Evolutionary conservation across 805 yeast genomes (phyloP), one percentile per base, ranked within the genome.

Genomic region (Torulaspora franciscae): DNA sequence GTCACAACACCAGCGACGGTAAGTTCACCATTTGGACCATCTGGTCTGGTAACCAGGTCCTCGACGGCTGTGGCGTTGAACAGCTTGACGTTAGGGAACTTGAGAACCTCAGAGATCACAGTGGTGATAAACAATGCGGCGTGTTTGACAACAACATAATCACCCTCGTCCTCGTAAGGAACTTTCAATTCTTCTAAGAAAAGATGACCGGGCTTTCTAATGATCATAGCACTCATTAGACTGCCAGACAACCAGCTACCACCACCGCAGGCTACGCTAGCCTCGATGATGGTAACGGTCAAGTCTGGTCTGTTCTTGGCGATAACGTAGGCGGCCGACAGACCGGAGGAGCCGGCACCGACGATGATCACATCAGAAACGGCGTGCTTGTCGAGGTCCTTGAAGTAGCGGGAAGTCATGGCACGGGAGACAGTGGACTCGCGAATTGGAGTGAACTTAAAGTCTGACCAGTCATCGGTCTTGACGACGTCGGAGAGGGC

Each of bases 61-160:
- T 83, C 91, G 39, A 83, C 90, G 34, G 88, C 81, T 30, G 89
- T 82, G 33, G 90, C 89, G 61, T 83, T 83, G 73, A 83, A 83
- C 51, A 83, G 69, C 68, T 83, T 83, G 50, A 83, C 83, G 55
- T 83, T 84, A 42, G 89, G 88, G 63, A 83, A 77, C 50, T 73
- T 71, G 57, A 84, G 70, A 14, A 82, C 87, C 65, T 80, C 79
- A 42, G 88, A 77, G 59, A 81, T 66, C 51, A 84, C 69, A 19
- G 88, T 83, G 1, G 88, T 77, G 65, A 81, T 80, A 71, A 83
- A 83, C 57, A 79, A 70, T 26, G 91, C 88, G 7, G 91, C 90
- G 61, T 83, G 89, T 66, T 82, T 83, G 38, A 83, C 88, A 15
- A 83, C 89, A 44, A 83, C 85, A 59, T 79, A 83, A 62, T 82